Evolutionary conservation across 2,329 filamentous ascomycete species (phyloP), one percentile per base, ranked within the genome.

Genomic region (Fusarium sp.): DNA sequence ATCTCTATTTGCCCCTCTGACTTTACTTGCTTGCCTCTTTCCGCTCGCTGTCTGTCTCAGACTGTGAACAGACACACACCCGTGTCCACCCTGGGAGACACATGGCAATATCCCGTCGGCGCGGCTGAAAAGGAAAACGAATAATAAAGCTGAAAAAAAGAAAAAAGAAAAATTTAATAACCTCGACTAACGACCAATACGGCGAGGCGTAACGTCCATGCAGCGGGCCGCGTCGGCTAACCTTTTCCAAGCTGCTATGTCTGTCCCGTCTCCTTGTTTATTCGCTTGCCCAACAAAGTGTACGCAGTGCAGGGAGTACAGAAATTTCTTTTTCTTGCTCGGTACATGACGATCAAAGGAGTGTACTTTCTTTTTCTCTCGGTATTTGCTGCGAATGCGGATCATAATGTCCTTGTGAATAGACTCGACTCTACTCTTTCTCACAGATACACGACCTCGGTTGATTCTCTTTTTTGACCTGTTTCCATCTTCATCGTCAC

Each of bases 191-290:
- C 19, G 17, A 23, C 36, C 17, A 38, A 38, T 17, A 29, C 47
- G 56, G 48, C 29, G 21, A 37, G n/a, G 55, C 54, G 48, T 27
- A 55, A 65, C 66, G 66, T 63, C 66, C 55, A 49, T 69, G 66
- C 66, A 68, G 61, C 64, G 62, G 64, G 43, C 54, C 64, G 64
- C 43, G 43, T 32, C 61, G 60, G 65, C 53, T 66, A 63, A 49
- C 56, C 39, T 42, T 63, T 63, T 63, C 59, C 60, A 29, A 45
- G 9, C 14, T 23, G 19, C 23, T 21, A 43, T 38, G 19, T 19
- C 19, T 19, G 19, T 19, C 19, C 4, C 19, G 19, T 19, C 19
- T 19, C 19, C 19, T 19, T 19, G 19, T 19, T 19, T 19, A 19
- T 19, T 19, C 19, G 19, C 4, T 19, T 4, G 4, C 19, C 4